Evolutionary conservation across 768 basidiomycete genomes (phyloP), one percentile per base, ranked within the genome.

Genomic region (Dioszegia aurantiaca): DNA sequence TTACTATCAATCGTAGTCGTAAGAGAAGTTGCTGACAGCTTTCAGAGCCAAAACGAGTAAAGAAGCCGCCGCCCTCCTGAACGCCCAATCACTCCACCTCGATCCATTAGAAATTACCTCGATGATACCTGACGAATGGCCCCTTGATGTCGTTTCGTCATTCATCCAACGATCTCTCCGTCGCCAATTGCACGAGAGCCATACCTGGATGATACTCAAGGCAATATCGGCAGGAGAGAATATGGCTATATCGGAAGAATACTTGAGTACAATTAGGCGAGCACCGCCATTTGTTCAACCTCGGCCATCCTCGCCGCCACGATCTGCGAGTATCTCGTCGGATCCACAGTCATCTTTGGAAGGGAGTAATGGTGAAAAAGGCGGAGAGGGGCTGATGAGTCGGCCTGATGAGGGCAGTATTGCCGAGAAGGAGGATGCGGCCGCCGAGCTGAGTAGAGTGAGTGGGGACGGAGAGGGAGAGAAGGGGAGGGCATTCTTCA

Each of bases 91-190:
- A 8, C 81, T 84, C 60, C 86, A 85, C 69, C 79, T 94, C 37
- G 89, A 92, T 67, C 82, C 84, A 4, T 64, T 85, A 16, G 87
- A 91, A 70, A 90, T 92, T 70, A 69, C 85, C 79, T 21, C n/a
- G 21, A 37, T 59, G 45, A 61, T 93, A 8, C 90, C 91, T 3
- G 72, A 83, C 49, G 79, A 83, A 26, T 94, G 91, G 90, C 83
- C 90, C 1, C 77, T 93, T 14, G 80, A 81, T 19, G 77, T 82
- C 10, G 80, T 93, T 58, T 84, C 88, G 0, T 83, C 86, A 3
- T 92, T 94, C 80, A 79, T 94, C 26, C 78, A 84, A 3, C 85
- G 89, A 16, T 89, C 89, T 2, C 83, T 91, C 58, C 83, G 89
- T 23, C 81, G 88, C 62, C 83, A 85, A 9, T 77, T 90, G 23